Conservation (phyloP, 148 eudicot genomes). For the Spergularia marina region DNA sequence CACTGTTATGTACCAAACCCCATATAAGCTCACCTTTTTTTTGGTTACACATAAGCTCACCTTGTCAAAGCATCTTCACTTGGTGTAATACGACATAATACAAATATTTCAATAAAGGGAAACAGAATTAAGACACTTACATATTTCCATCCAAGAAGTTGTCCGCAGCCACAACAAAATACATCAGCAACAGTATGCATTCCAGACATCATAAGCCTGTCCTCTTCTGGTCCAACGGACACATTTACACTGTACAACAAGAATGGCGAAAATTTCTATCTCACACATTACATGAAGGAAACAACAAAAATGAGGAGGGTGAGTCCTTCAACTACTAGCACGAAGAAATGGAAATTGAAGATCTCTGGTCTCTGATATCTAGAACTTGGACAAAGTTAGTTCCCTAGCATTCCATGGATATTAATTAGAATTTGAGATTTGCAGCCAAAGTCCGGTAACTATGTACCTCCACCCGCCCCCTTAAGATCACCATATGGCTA, state of each 20-base stretch:
- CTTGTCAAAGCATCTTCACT: too few relatives aligned
- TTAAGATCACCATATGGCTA: neutral
- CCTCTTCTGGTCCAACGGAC: slow-evolving; percentile 46
- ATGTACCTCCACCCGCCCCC: too few relatives aligned
- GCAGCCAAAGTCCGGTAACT: neutral
- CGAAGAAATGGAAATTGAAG: neutral
- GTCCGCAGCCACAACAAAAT: slow-evolving; percentile 60
- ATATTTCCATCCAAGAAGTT: slow-evolving; percentile 69
- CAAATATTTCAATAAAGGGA: neutral
- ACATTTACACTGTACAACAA: slow-evolving; percentile 44
- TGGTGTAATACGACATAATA: neutral
- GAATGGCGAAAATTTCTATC: neutral
- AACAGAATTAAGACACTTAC: slow-evolving; percentile 34
- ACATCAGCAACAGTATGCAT: slow-evolving; percentile 55
- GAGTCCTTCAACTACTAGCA: neutral
- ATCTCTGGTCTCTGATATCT: neutral
- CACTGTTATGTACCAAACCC: too few relatives aligned
- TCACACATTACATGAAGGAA: neutral
- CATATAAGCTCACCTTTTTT: too few relatives aligned
- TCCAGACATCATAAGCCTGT: slow-evolving; percentile 57
- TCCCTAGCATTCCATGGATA: neutral
- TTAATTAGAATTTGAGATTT: neutral
- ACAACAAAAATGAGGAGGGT: too few relatives aligned
- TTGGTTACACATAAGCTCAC: too few relatives aligned
- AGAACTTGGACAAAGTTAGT: neutral